phyloP scores from a whole-genome alignment of 2,329 filamentous ascomycete genomes.

The Ampelomyces quisqualis region DNA sequence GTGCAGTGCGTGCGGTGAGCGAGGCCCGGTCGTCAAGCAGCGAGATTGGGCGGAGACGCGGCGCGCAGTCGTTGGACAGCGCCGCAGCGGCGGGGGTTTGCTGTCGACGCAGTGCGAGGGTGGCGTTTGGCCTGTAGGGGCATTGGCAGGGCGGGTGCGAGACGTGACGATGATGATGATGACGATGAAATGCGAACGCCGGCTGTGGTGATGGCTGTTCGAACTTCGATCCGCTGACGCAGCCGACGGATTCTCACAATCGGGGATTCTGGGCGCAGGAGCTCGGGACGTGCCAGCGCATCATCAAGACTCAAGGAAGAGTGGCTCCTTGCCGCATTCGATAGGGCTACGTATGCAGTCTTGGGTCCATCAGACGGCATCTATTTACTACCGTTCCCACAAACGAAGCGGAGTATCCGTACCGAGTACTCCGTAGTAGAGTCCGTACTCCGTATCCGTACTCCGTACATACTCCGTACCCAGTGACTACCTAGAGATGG shows the following conservation, averaged over 20 bases:
- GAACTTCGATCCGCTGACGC: constrained; percentile 10
- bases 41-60: constrained; percentile 28
- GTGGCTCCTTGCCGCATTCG: constrained; percentile 17
- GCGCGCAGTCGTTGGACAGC: constrained; percentile 36
- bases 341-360: constrained; percentile 27
- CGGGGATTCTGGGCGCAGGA: constrained; percentile 13
- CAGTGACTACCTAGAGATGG: too few species aligned
- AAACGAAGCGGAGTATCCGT: too few species aligned
- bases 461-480: too few species aligned
- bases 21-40: too few species aligned
- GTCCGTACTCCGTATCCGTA: too few species aligned
- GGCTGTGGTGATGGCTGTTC: constrained; percentile 1
- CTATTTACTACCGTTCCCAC: too few species aligned
- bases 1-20: constrained; percentile 27
- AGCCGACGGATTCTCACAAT: constrained; percentile 1
- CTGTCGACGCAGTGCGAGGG: constrained; percentile 22
- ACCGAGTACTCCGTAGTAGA: too few species aligned
- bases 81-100: constrained; percentile 21
- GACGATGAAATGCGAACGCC: not conserved
- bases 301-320: constrained; percentile 7
- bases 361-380: too few species aligned
- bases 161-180: constrained; percentile 3
- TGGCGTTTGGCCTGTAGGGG: constrained; percentile 21
- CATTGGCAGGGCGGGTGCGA: constrained; percentile 27
- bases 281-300: constrained; percentile 22